A percentile compares a stretch with the other conserved stretches of the same genome.
Conservation (phyloP, 116 monocot species). For the Phalaenopsis hybrid region DNA sequence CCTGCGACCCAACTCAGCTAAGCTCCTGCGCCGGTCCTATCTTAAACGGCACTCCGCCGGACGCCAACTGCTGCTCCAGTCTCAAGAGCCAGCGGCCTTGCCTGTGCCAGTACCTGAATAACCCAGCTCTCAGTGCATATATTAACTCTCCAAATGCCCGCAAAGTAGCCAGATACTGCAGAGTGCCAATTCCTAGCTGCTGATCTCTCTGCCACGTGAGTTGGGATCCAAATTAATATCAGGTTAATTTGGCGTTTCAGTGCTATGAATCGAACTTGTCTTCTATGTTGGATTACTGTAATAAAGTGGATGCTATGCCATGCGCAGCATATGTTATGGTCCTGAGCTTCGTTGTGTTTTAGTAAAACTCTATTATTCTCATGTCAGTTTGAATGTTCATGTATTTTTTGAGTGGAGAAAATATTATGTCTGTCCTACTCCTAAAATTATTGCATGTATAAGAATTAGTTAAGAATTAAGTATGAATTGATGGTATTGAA, state of each 20-base stretch:
- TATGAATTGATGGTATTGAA: no score
- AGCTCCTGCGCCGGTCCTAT: conserved; percentile 20
- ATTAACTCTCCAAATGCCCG: conserved; percentile 17
- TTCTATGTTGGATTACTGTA: not conserved
- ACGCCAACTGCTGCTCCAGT: conserved; percentile 18
- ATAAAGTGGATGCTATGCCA: not conserved
- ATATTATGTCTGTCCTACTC: no score
- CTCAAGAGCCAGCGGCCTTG: conserved; percentile 25
- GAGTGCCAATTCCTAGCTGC: conserved; percentile 10
- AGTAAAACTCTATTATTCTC: no score
- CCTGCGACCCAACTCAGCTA: conserved; percentile 27
- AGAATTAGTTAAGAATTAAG: no score
- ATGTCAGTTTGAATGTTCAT: no score
- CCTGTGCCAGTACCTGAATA: conserved; percentile 20
- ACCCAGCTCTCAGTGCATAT: conserved; percentile 6
- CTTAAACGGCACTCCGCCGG: not conserved
- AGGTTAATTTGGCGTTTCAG: no score
- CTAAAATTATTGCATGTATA: no score
- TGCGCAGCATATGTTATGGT: no score
- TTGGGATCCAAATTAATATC: no score
- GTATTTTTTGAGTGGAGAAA: no score
- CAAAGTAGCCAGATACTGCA: conserved; percentile 5
- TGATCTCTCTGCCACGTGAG: not conserved
- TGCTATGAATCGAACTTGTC: no score
- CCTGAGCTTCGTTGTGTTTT: no score